Evolutionary conservation across 768 basidiomycete species (phyloP), one percentile per base, ranked within the genome.

Genomic region (Royoungia palumana): DNA sequence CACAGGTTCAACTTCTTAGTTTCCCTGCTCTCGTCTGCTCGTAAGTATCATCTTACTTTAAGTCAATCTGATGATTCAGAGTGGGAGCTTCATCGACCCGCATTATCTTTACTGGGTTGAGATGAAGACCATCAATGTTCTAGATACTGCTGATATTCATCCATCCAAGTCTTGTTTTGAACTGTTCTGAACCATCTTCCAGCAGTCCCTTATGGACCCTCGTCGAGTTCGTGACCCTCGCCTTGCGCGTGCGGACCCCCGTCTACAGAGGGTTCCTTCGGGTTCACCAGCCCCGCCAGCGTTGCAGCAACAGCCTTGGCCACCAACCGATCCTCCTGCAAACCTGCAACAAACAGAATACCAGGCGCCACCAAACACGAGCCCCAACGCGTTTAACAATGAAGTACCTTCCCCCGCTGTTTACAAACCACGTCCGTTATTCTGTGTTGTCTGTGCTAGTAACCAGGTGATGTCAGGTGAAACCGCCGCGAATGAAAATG

Each of bases 391-490:
- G 17, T 40, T 35, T 14, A 46, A 17, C 11, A 32, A 28, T 10
- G 65, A 57, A 22, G 20, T 27, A 13, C 35, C 62, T 35, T 30
- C 53, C 43, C 20, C 35, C 13, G 34, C 67, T 30, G 49, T 56
- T 21, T 84, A 83, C 59, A 91, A 82, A 67, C 70, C 76, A 11
- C 75, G 89, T 11, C 92, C 91, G 2, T 64, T 96, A 39, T 98
- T 98, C 72, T 98, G 96, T 63, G 91, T 99, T 9, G 96, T 98
- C 27, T 99, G 96, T 65, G 95, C 96, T n/a, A 97, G 93, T 63
- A 99, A 99, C 64, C 92, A 98, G 75, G 94, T 89, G 66, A 50
- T 35, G 54, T 42, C 39, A 41, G n/a, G 43, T 38, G 22, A 43
- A 6, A 17, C 16, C 7, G 35, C 17, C 19, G 42, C 19, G 14